Conservation (phyloP, 768 basidiomycete species). For the Lactarius sanguifluus region DNA sequence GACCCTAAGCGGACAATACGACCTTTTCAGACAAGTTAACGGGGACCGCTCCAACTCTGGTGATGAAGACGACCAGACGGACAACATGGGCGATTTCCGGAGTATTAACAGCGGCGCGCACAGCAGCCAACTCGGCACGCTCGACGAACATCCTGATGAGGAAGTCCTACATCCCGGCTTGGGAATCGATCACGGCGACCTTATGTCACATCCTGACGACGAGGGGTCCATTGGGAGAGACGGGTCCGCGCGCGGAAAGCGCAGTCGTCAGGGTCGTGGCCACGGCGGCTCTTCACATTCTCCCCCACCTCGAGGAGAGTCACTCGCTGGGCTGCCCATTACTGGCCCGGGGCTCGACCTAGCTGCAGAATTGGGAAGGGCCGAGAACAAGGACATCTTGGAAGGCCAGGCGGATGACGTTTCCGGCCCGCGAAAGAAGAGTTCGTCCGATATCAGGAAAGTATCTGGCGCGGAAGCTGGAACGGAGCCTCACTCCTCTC, state of each 20-base stretch:
- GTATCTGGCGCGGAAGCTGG: constrained; percentile 40
- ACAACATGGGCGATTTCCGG: constrained; percentile 36
- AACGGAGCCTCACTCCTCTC: constrained; percentile 44
- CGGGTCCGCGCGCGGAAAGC: constrained; percentile 41
- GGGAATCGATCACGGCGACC: constrained; percentile 44
- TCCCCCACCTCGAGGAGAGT: constrained; percentile 62
- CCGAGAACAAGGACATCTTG: constrained; percentile 83
- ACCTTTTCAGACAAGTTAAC: constrained; percentile 68
- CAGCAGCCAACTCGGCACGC: constrained; percentile 56
- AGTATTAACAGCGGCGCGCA: constrained; percentile 56
- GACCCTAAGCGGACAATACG: constrained; percentile 87
- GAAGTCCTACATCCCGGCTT: constrained; percentile 52
- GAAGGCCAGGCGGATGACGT: constrained; percentile 55
- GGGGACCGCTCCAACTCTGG: constrained; percentile 37
- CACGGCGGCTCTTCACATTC: constrained; percentile 54
- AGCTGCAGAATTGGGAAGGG: constrained; percentile 88
- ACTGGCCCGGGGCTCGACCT: constrained; percentile 88
- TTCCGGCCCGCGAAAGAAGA: constrained; percentile 45
- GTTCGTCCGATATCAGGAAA: constrained; percentile 34
- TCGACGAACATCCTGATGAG: constrained; percentile 40
- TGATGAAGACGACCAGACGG: constrained; percentile 29
- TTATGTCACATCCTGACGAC: constrained; percentile 42
- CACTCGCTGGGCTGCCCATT: constrained; percentile 82
- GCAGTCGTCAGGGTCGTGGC: constrained; percentile 48
- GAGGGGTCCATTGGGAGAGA: constrained; percentile 28